These are phyloP conservation scores for Leccinum uliginosum DNA, from an alignment of 768 basidiomycete species.

Conservation along the genomic window DNA sequence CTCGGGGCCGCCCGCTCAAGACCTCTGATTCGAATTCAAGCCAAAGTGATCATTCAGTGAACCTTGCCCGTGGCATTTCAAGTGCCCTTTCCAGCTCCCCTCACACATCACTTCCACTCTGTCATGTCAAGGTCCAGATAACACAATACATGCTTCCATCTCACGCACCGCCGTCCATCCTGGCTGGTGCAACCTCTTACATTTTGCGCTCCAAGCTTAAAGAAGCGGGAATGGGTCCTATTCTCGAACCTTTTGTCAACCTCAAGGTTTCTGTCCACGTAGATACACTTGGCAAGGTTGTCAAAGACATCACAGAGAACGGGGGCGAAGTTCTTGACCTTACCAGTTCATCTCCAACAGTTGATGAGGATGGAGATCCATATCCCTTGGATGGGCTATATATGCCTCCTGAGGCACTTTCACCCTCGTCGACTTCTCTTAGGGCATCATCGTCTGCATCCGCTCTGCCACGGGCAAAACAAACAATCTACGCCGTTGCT, in stretches of 20 bases:
- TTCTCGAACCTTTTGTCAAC: slow-evolving; percentile 75
- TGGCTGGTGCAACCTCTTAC: slow-evolving; percentile 61
- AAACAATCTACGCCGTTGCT: slow-evolving; percentile 67
- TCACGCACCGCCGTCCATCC: slow-evolving; percentile 43
- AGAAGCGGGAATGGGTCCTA: slow-evolving; percentile 61
- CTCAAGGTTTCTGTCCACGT: slow-evolving; percentile 67
- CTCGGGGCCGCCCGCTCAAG: slow-evolving; percentile 46
- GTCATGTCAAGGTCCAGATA: slow-evolving; percentile 57
- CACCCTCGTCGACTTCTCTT: slow-evolving; percentile 55
- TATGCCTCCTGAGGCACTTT: slow-evolving; percentile 69
- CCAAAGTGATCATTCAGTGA: slow-evolving; percentile 42
- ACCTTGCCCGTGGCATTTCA: slow-evolving; percentile 64
- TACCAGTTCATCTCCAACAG: slow-evolving; percentile 33
- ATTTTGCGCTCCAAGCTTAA: slow-evolving; percentile 60
- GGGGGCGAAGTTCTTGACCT: slow-evolving; percentile 77
- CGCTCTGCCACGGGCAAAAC: slow-evolving; percentile 42
- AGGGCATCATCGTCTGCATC: slow-evolving; percentile 25
- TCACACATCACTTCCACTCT: slow-evolving; percentile 69
- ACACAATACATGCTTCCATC: slow-evolving; percentile 39
- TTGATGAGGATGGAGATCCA: slow-evolving; percentile 36
- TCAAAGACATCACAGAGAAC: slow-evolving; percentile 81
- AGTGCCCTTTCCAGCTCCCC: slow-evolving; percentile 75
- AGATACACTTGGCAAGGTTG: slow-evolving; percentile 67
- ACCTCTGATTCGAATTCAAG: slow-evolving; percentile 46
- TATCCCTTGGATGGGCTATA: slow-evolving; percentile 66